Evolutionary conservation across 2,329 filamentous ascomycete genomes (phyloP), one percentile per base, ranked within the genome.

Genomic region (Aspergillus cejpii): DNA sequence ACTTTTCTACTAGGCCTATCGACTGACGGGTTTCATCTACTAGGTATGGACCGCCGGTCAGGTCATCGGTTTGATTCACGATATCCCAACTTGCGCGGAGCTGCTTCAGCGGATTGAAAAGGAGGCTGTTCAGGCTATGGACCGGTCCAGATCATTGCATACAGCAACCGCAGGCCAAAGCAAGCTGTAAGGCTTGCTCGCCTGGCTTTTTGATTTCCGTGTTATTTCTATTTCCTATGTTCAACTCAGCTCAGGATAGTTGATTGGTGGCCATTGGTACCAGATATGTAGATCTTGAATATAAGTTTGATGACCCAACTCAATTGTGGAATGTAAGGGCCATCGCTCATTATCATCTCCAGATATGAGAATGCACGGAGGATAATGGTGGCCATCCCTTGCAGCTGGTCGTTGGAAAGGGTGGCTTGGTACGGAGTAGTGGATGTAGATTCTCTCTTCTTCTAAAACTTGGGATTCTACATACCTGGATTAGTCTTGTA

Each of bases 1-100:
- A 34, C 33, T 27, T 28, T 45, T 37, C 12, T 29, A 2, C 17
- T 10, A 5, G 31, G 8, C 31, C 31, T 17, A 11, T 19, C 6
- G 11, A 19, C 48, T 57, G 43, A 58, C 44, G 31, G 17, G 21
- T 50, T 37, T 43, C 15, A 11, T 27, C 14, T 26, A 34, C 36
- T 57, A 91, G 85, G 86, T 96, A 29, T 98, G 92, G 92, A 97
- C 92, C 15, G 89, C 91, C 6, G 92, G 92, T 8, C 91, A 96
- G 66, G 91, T 97, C 55, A 95, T 98, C 54, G 87, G 87, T 5
- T 66, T 92, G 44, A 92, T 92, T 50, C 81, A 91, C 56, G 87
- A 92, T 58, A 86, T 90, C 43, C 85, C 85, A 6, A 87, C 83
- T 0, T 91, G 87, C 60, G 77, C 77, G 37, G 81, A 71, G 1